These are phyloP conservation scores for Manihot esculenta DNA, from an alignment of 441 rosid genomes.

Conservation along the genomic window DNA sequence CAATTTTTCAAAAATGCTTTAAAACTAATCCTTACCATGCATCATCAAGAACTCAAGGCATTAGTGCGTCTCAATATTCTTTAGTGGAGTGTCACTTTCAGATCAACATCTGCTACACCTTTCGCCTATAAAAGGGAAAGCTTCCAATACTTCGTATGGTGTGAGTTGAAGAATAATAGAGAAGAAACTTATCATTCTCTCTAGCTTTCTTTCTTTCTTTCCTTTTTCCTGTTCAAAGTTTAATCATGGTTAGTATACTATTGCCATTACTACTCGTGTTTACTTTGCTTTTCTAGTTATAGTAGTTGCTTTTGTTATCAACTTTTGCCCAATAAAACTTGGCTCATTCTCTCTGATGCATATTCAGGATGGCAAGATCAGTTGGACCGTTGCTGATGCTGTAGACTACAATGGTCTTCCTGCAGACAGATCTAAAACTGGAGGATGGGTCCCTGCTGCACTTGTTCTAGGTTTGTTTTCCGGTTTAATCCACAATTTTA, in stretches of 20 bases:
- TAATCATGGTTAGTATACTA: constrained; percentile 30
- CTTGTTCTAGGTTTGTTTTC: constrained; percentile 51
- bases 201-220: neutral
- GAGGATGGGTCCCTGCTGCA: constrained; percentile 68
- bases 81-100: constrained; percentile 36
- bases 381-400: constrained; percentile 52
- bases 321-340: neutral
- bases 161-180: constrained; percentile 1
- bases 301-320: neutral
- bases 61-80: constrained; percentile 27
- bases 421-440: constrained; percentile 61
- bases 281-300: neutral
- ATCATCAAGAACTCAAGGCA: constrained; percentile 19
- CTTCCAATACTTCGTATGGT: constrained; percentile 18
- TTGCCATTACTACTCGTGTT: neutral
- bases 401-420: constrained; percentile 52
- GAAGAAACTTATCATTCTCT: neutral
- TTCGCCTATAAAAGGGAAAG: constrained; percentile 35
- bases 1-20: constrained; percentile 20
- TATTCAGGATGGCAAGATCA: constrained; percentile 48
- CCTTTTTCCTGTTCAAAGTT: constrained; percentile 3
- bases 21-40: constrained; percentile 30
- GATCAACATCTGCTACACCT: constrained; percentile 24
- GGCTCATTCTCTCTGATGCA: neutral
- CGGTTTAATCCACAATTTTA: too few species aligned